Base-by-base conservation (phyloP, 257 asterid species). In the Przewalskia tangutica region DNA sequence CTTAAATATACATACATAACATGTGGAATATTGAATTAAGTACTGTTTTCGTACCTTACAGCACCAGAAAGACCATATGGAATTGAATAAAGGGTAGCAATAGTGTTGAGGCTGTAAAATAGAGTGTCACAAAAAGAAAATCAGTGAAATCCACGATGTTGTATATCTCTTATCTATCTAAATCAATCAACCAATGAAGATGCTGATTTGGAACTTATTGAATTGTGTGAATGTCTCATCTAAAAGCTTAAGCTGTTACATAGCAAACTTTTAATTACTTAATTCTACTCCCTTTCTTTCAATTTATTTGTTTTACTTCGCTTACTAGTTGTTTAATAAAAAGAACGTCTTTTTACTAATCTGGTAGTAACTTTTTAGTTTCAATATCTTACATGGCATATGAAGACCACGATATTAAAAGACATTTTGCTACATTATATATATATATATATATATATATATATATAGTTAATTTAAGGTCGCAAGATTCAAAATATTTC, bases 21-120 rank as follows among this genome's bases (percentile, higher is more conserved):
- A 27, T 16, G 62, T 3, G 2, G 34, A 8, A 59, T 18, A 5
- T 34, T 17, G 13, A 44, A 77, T 6, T 56, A 13, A n/a, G 8
- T 59, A 38, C 42, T 54, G 2, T 40, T n/a, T 64, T 32, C 32
- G 17, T 84, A 93, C 98, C 98, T 92, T 85, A 92, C 96, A 18
- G 95, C 95, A 80, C 93, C 89, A 79, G 85, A 86, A 20, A 94
- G 86, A 81, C 98, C 97, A 50, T 73, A 86, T 7, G 98, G 95
- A 82, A 93, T 86, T 27, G 97, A 82, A 82, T 87, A 93, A 44
- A 93, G 91, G 71, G 95, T 89, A 46, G 89, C 9, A n/a, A 89
- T 81, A 66, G 91, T 90, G 88, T 83, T 90, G 16, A 90, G 85
- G 88, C 94, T 92, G 89, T 58, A 50, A 40, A 20, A 11, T 56